Base-by-base conservation (phyloP, 192 early-diverging fungal species). In the Oehlia diaphana region DNA sequence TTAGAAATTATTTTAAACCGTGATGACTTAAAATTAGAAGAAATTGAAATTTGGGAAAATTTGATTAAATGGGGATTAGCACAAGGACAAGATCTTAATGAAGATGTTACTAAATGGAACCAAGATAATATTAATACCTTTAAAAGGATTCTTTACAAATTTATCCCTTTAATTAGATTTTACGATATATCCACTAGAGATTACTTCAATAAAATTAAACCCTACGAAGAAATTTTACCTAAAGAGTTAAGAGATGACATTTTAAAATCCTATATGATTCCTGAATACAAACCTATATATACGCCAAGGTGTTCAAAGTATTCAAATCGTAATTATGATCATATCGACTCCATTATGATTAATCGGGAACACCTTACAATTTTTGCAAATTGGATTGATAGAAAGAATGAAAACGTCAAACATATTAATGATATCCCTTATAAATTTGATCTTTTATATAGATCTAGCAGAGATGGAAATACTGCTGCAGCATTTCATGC, bases 371-470 rank as follows among this genome's bases (percentile, higher is more conserved):
- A 77, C 4, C 1, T n/a, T 26, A 50, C 47, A 14, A 8, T 63
- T 1, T 4, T 77, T 8, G 33, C 26, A 13, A 39, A 44, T 65
- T 77, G 75, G 61, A 66, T 77, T n/a, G 75, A 77, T 47, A 47
- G 1, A 42, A 2, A 0, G 31, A 44, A 44, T 16, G 63, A 39
- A 16, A 14, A 16, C 13, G 39, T 0, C 6, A 42, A 0, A 26
- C 0, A 42, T 31, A 2, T 2, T 31, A 2, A 2, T 42, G 5
- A 42, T 0, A n/a, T n/a, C n/a, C 42, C 8, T 47, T 47, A 47
- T 47, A 47, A 47, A 47, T 47, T 47, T 47, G 13, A 47, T 47
- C 44, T 47, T 47, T 47, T 47, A 47, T 47, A 47, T 47, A 47
- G 10, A 47, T 10, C 44, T 47, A 47, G 10, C 4, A 47, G 44